Evolutionary conservation across 2,329 filamentous ascomycete species (phyloP), one percentile per base, ranked within the genome.

Genomic region (Colletotrichum truncatum): DNA sequence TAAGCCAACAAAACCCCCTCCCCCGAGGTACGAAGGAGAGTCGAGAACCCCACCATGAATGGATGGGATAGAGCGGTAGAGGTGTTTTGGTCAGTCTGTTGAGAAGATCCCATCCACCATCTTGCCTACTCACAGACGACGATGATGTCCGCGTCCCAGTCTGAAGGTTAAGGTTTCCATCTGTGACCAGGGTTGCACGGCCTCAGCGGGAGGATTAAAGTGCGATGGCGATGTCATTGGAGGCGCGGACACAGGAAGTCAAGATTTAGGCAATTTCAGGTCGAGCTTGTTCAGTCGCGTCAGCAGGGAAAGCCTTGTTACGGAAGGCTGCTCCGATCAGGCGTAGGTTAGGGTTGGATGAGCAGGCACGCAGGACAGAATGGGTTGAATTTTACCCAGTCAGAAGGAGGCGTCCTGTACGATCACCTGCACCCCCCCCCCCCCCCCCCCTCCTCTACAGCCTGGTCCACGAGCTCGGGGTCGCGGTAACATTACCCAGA

Each of bases 141-240:
- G 49, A 41, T 30, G 10, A 25, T 28, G 28, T 49, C 45, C 49
- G 46, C 39, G 62, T 62, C 62, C 62, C 62, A 32, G 26, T 21
- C 34, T 23, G 36, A 39, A 65, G 57, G 57, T 65, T 65, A 65
- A 62, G 62, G 49, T 65, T 65, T 65, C 21, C 14, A 43, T n/a
- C 12, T 41, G 18, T 25, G 49, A 56, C 62, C 23, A 48, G 62
- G 62, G 28, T 65, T 57, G 62, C 62, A 55, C 57, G 57, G 62
- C 43, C 49, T 46, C 30, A 10, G 28, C 30, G 60, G 54, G 28
- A 45, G 14, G 23, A n/a, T n/a, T n/a, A n/a, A n/a, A n/a, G 6
- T 12, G 12, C 10, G 28, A 38, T 14, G 11, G n/a, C 28, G 46
- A 62, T 30, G 21, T 59, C 60, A 64, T 12, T 30, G 4, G 14